These are phyloP conservation scores for Acorus gramineus DNA, from an alignment of 106 monocot species.

Conservation along the genomic window DNA sequence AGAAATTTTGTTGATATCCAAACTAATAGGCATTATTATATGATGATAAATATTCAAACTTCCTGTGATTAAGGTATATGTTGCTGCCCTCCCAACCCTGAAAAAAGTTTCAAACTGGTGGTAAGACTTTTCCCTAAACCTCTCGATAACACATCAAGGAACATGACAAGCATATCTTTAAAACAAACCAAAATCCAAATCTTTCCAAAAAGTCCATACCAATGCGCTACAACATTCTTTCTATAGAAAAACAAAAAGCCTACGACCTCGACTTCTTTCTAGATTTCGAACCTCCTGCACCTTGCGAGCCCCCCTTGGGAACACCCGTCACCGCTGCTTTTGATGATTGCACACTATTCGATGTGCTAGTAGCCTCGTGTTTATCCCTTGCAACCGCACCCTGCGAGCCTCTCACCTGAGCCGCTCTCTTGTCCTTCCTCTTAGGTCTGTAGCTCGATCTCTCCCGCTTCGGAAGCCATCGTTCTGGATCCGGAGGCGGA, in stretches of 20 bases:
- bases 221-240: no score
- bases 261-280: constrained; percentile 51
- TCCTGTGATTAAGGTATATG: no score
- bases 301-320: constrained; percentile 21
- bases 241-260: neutral
- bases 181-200: no score
- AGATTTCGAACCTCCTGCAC: constrained; percentile 14
- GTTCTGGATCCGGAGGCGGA: constrained; percentile 89
- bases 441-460: constrained; percentile 83
- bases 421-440: constrained; percentile 85
- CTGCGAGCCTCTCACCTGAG: constrained; percentile 80
- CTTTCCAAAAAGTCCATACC: no score
- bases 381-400: constrained; percentile 78
- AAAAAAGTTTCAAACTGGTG: no score
- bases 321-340: constrained; percentile 7
- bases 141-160: no score
- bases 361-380: constrained; percentile 28
- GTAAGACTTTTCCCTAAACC: no score
- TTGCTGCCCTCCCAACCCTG: no score
- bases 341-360: constrained; percentile 17
- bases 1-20: no score
- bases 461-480: constrained; percentile 92
- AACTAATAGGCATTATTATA: no score
- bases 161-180: no score
- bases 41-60: no score